These are phyloP conservation scores for Coniosporium tulheliwenetii DNA, from an alignment of 2,329 filamentous ascomycete species.

Conservation along the genomic window DNA sequence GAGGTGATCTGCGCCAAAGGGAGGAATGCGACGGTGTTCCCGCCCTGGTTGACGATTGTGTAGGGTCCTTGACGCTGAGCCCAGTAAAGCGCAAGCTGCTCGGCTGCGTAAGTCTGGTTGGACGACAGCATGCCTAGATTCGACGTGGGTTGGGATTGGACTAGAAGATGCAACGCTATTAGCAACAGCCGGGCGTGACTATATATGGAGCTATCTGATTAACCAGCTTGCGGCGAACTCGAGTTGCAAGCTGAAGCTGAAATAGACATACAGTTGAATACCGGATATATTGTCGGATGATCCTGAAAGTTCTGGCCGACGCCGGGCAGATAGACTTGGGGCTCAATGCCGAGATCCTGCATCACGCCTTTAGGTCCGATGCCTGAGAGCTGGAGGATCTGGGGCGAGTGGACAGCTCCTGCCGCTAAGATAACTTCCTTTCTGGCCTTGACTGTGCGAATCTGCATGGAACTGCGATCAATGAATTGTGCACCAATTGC, in stretches of 20 bases:
- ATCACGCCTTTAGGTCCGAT: conserved; percentile 17
- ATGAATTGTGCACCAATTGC: not conserved
- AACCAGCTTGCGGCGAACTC: not conserved
- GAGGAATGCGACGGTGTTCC: conserved; percentile 7
- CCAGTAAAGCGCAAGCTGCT: conserved; percentile 13
- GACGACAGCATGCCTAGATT: conserved; percentile 3
- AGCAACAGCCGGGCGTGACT: not conserved
- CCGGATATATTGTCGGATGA: conserved; percentile 13
- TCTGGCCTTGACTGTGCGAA: not conserved
- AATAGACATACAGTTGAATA: not conserved
- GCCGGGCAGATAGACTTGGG: conserved; percentile 27
- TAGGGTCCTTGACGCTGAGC: conserved; percentile 12
- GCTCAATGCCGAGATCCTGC: conserved; percentile 23
- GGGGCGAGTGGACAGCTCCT: conserved; percentile 1
- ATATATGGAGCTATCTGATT: not conserved
- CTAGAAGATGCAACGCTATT: not conserved
- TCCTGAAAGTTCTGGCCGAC: conserved; percentile 38
- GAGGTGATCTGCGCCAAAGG: conserved; percentile 9
- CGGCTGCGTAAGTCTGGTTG: conserved; percentile 12
- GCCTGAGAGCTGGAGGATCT: conserved; percentile 4
- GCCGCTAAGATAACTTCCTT: conserved; percentile 2
- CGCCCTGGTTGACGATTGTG: conserved; percentile 7
- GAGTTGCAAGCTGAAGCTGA: conserved; percentile 1
- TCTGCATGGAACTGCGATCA: not conserved
- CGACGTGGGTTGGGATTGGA: not conserved